Evolutionary conservation across 805 yeast genomes (phyloP), one percentile per base, ranked within the genome.

Genomic region (Komagataella phaffii): DNA sequence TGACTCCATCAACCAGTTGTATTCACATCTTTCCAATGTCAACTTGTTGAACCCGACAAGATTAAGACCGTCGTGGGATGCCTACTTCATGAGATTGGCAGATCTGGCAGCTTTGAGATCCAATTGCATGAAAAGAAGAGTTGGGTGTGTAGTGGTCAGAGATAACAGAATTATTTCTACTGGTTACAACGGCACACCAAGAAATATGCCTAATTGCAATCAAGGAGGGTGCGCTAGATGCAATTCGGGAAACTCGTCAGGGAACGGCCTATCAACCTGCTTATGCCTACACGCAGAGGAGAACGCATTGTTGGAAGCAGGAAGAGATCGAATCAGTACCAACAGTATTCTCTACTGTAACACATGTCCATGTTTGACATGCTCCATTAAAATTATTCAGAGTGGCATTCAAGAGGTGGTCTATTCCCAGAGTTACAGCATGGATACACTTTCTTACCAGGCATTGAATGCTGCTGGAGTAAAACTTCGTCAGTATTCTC

Each of bases 111-210:
- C 99, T 0, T 71, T 83, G 48, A 72, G 99, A 57, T 83, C 95
- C 24, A 93, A 93, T 58, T 93, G 99, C 70, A 93, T 93, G 98
- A 93, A 93, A 65, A 72, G 99, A 53, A 75, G 96, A 51, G 99
- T 93, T 2, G 99, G 99, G 0, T 91, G 98, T 66, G 98, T 93
- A 7, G 78, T 93, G 17, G 96, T 88, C 2, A 75, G 88, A 51
- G 93, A 87, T 48, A 80, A 79, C 44, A 72, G 97, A 52, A 95
- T 93, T 24, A 76, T 93, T 23, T 93, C 98, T 2, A 93, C 99
- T 0, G 99, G 99, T 0, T 93, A 93, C 66, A 93, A 93, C 61
- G 99, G 99, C 1, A 93, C 99, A 0, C 98, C 99, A 8, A 75
- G 96, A 46, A 87, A 89, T 53, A 68, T 88, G 59, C 71, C 73